A percentile compares a stretch with the other conserved stretches of the same genome.
Evolutionary conservation across 805 yeast species (phyloP).

Genomic region (Pichia heedii): DNA sequence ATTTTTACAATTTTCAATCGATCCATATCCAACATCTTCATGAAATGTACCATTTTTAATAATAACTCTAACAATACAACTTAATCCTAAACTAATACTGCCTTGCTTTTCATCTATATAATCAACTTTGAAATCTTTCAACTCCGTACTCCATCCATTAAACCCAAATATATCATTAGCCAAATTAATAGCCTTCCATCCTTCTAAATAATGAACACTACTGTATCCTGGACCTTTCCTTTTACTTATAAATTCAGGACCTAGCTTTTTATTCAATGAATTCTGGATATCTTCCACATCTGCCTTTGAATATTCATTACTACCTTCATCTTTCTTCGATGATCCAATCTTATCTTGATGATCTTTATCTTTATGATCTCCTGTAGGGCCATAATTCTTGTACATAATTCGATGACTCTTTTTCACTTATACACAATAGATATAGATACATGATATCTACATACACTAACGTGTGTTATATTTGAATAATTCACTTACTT

Average conservation of each 20-base stretch:
- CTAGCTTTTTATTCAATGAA: constrained; percentile 37
- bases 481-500: too few species aligned
- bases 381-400: too few species aligned
- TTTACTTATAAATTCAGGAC: constrained; percentile 71
- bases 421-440: too few species aligned
- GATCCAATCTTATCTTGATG: constrained; percentile 7
- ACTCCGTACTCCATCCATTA: constrained; percentile 75
- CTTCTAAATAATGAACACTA: constrained; percentile 66
- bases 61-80: constrained; percentile 62
- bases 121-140: constrained; percentile 57
- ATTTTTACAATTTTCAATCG: constrained; percentile 58
- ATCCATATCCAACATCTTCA: constrained; percentile 72
- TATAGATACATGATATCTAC: background rate
- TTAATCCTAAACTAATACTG: constrained; percentile 54
- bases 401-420: too few species aligned
- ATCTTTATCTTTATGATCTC: too few species aligned
- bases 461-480: too few species aligned
- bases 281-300: constrained; percentile 20
- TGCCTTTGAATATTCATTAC: constrained; percentile 16
- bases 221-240: constrained; percentile 70
- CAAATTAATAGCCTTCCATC: constrained; percentile 72
- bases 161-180: constrained; percentile 80
- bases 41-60: constrained; percentile 76
- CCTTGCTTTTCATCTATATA: constrained; percentile 58
- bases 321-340: constrained; percentile 2